phyloP scores from a whole-genome alignment of 2,329 filamentous ascomycete species.

The Fusarium subtropicale region DNA sequence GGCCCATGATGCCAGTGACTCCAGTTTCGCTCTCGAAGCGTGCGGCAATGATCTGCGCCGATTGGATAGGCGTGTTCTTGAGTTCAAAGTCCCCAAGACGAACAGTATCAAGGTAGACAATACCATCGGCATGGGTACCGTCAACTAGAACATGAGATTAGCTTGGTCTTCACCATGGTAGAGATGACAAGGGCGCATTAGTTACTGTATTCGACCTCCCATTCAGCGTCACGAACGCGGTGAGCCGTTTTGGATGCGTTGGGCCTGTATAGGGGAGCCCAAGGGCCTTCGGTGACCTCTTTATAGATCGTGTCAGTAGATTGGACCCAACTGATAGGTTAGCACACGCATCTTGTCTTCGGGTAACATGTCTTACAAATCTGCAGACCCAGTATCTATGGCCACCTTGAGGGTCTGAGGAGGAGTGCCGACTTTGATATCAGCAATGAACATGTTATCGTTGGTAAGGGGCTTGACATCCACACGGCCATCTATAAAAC shows the following conservation, averaged over 20 bases:
- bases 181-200: not conserved
- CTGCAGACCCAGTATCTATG: slow-evolving; percentile 66
- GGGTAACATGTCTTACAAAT: slow-evolving; percentile 66
- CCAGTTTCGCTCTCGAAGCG: slow-evolving; percentile 57
- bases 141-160: slow-evolving; percentile 52
- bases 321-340: slow-evolving; percentile 62
- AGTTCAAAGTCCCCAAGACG: slow-evolving; percentile 59
- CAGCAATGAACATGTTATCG: slow-evolving; percentile 58
- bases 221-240: slow-evolving; percentile 57
- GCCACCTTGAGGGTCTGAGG: slow-evolving; percentile 61
- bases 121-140: slow-evolving; percentile 58
- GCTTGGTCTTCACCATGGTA: not conserved
- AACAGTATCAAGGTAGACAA: slow-evolving; percentile 64
- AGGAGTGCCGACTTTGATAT: slow-evolving; percentile 61
- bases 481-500: slow-evolving; percentile 49
- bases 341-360: slow-evolving; percentile 42
- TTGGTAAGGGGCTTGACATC: slow-evolving; percentile 54
- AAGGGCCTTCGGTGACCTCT: slow-evolving; percentile 52
- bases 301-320: slow-evolving; percentile 59
- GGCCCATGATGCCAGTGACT: slow-evolving; percentile 64
- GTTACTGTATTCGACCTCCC: slow-evolving; percentile 61
- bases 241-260: slow-evolving; percentile 58
- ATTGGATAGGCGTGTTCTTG: slow-evolving; percentile 61
- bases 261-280: slow-evolving; percentile 57
- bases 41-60: slow-evolving; percentile 57